Evolutionary conservation across 495 filamentous ascomycete species (phyloP).

Genomic region (Xylaria sp.): DNA sequence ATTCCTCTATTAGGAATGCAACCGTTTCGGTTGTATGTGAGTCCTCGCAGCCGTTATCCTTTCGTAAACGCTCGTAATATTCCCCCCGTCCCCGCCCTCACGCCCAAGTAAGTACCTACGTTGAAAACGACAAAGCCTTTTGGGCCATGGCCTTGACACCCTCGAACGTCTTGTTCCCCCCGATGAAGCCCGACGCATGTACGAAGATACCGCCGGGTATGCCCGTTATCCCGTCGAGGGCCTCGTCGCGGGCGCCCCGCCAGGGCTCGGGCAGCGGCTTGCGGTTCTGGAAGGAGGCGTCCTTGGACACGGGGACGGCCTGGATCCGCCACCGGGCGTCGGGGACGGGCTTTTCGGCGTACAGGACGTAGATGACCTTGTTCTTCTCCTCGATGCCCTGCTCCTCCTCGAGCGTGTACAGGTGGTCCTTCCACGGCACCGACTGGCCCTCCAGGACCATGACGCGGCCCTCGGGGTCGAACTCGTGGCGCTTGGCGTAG

Average conservation of each 20-base stretch:
- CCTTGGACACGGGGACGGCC: constrained; percentile 77
- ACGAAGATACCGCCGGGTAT: constrained; percentile 86
- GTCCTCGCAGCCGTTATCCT: neutral
- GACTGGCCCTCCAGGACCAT: constrained; percentile 76
- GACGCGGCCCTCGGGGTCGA: constrained; percentile 77
- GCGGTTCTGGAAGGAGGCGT: constrained; percentile 87
- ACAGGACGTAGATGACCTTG: constrained; percentile 88
- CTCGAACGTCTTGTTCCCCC: constrained; percentile 88
- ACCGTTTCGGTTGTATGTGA: neutral
- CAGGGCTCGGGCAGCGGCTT: constrained; percentile 89
- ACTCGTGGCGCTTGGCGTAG: constrained; percentile 66
- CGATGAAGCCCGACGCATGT: constrained; percentile 94
- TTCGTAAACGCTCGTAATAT: neutral
- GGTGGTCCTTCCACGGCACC: constrained; percentile 94
- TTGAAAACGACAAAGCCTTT: constrained; percentile 58
- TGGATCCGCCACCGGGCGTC: constrained; percentile 91
- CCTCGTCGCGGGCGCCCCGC: constrained; percentile 86
- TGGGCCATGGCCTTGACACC: constrained; percentile 88
- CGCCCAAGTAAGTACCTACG: constrained; percentile 38
- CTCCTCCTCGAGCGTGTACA: constrained; percentile 83
- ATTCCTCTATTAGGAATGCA: neutral
- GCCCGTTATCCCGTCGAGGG: constrained; percentile 76
- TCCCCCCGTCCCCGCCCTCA: no score
- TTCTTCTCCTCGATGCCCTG: constrained; percentile 47
- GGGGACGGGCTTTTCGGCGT: constrained; percentile 75